Conservation (phyloP, 441 rosid species). For the Dalechampia spathulata region DNA sequence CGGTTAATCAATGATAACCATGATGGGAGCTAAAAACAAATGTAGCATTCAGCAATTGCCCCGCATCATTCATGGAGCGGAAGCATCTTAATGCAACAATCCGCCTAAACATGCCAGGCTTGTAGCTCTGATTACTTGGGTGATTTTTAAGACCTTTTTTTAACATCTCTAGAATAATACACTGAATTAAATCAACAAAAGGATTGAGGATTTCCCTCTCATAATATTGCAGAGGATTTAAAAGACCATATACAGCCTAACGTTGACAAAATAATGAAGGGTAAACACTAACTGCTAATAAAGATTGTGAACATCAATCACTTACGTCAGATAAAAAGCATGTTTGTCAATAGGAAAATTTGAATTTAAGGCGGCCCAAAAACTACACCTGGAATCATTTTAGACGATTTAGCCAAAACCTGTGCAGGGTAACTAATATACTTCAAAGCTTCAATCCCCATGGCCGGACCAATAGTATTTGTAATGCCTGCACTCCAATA, state of each 20-base stretch:
- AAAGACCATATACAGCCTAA: too few relatives aligned
- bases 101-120: too few relatives aligned
- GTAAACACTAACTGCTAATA: background rate
- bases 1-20: conserved; percentile 5
- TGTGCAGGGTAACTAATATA: conserved; percentile 97
- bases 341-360: background rate
- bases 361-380: background rate
- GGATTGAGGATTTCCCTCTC: too few relatives aligned
- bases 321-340: background rate
- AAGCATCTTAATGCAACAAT: background rate
- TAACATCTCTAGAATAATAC: too few relatives aligned
- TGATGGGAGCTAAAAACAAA: background rate
- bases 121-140: too few relatives aligned
- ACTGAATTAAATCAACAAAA: too few relatives aligned
- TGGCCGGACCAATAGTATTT: conserved; percentile 91
- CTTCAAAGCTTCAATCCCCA: conserved; percentile 96
- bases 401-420: conserved; percentile 93
- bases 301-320: background rate
- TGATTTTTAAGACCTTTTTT: too few relatives aligned
- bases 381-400: conserved; percentile 85
- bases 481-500: conserved; percentile 98
- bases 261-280: background rate
- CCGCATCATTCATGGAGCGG: background rate
- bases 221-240: too few relatives aligned
- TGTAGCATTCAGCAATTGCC: background rate